phyloP scores from a whole-genome alignment of 768 basidiomycete genomes.

The Gautieria morchelliformis region DNA sequence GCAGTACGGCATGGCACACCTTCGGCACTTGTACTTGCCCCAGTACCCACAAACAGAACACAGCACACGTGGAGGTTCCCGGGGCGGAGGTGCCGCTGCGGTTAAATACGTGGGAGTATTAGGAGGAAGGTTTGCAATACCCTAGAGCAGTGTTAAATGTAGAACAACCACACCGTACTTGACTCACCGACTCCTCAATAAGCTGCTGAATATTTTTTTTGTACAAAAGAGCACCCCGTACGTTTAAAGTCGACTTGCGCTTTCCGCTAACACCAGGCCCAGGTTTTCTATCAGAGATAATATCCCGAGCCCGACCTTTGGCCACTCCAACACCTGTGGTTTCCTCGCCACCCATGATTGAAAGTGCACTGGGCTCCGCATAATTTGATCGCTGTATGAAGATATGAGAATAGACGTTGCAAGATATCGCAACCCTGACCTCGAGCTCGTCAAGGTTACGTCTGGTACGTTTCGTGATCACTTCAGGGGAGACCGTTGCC shows the following conservation, averaged over 20 bases:
- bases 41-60: conserved; percentile 87
- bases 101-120: conserved; percentile 62
- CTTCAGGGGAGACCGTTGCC: conserved; percentile 42
- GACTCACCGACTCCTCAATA: conserved; percentile 71
- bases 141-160: conserved; percentile 27
- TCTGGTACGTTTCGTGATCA: conserved; percentile 67
- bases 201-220: conserved; percentile 67
- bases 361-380: conserved; percentile 38
- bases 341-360: conserved; percentile 33
- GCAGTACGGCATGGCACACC: conserved; percentile 71
- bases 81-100: conserved; percentile 47
- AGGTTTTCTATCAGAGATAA: conserved; percentile 68
- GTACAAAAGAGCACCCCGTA: conserved; percentile 73
- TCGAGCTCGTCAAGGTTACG: conserved; percentile 80
- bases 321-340: conserved; percentile 37
- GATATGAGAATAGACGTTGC: conserved; percentile 2
- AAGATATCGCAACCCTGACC: conserved; percentile 28
- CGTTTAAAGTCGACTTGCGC: conserved; percentile 76
- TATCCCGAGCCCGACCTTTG: conserved; percentile 65
- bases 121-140: conserved; percentile 43
- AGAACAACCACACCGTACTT: background rate
- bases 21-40: conserved; percentile 70
- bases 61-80: conserved; percentile 56
- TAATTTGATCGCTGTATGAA: conserved; percentile 63
- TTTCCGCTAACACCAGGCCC: conserved; percentile 42